Conservation (phyloP, 352 stramenopile species). For the Pythium myriotylum region DNA sequence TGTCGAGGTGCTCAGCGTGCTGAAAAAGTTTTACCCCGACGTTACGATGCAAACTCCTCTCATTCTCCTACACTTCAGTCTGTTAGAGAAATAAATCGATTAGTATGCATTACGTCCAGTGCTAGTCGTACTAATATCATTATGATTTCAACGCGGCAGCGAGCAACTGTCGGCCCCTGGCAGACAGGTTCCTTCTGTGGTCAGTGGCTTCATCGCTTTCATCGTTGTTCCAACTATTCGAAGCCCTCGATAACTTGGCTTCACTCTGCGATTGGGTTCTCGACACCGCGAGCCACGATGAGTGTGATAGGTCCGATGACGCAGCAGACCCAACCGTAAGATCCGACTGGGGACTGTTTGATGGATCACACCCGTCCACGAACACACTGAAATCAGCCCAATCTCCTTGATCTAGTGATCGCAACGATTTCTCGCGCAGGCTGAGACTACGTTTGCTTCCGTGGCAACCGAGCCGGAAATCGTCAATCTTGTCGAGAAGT, state of each 20-base stretch:
- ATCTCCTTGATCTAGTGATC: slow-evolving; percentile 12
- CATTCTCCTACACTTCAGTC: slow-evolving; percentile 58
- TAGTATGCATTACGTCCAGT: not conserved
- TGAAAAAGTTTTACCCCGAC: slow-evolving; percentile 61
- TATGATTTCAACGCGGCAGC: slow-evolving; percentile 22
- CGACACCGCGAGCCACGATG: slow-evolving; percentile 19
- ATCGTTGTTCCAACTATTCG: slow-evolving; percentile 3
- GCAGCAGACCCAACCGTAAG: slow-evolving; percentile 17
- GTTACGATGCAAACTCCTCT: slow-evolving; percentile 46
- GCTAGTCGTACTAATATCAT: too few relatives aligned
- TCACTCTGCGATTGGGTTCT: not conserved
- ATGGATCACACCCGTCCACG: slow-evolving; percentile 4
- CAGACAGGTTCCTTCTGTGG: slow-evolving; percentile 26
- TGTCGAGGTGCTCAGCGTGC: slow-evolving; percentile 43
- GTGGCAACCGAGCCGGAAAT: slow-evolving; percentile 5
- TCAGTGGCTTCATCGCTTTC: slow-evolving; percentile 11
- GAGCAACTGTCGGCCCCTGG: slow-evolving; percentile 26
- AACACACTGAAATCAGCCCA: slow-evolving; percentile 41
- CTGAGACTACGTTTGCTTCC: slow-evolving; percentile 9
- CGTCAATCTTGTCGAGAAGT: slow-evolving; percentile 29
- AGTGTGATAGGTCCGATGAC: slow-evolving; percentile 18
- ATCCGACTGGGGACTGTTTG: slow-evolving; percentile 14
- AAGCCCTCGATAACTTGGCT: not conserved
- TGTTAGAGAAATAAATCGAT: too few relatives aligned
- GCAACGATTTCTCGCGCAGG: not conserved